phyloP scores from a whole-genome alignment of 208 protist species.

The Kentomonas sorsogonicus region DNA sequence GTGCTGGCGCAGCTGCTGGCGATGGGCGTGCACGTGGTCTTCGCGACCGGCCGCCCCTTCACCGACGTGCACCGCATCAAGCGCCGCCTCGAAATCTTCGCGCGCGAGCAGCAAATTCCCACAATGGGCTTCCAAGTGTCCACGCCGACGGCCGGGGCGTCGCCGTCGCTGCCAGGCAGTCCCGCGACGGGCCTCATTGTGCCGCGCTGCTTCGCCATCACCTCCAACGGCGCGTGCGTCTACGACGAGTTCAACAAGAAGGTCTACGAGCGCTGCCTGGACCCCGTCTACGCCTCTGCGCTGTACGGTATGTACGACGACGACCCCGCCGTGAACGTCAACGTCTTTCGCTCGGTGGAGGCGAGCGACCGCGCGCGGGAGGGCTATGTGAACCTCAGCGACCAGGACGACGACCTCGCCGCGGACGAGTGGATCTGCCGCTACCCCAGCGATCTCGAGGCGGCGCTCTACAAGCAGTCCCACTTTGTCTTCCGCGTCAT shows the following conservation, averaged over 20 bases:
- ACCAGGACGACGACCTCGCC: conserved; percentile 37
- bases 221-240: conserved; percentile 49
- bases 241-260: conserved; percentile 39
- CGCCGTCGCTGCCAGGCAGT: neutral
- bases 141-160: conserved; percentile 14
- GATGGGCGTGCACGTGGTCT: conserved; percentile 69
- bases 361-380: conserved; percentile 18
- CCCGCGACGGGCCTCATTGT: conserved; percentile 16
- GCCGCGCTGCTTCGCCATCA: conserved; percentile 57
- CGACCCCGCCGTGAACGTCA: conserved; percentile 39
- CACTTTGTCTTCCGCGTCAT: conserved; percentile 23
- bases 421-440: conserved; percentile 57
- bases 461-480: conserved; percentile 28
- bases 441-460: conserved; percentile 34
- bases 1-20: conserved; percentile 49
- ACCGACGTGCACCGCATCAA: conserved; percentile 56
- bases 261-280: conserved; percentile 20
- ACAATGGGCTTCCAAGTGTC: conserved; percentile 39
- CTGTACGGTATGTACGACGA: conserved; percentile 19
- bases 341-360: conserved; percentile 40
- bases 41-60: conserved; percentile 68
- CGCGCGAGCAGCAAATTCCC: conserved; percentile 22
- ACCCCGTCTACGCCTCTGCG: conserved; percentile 24
- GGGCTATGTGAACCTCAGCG: conserved; percentile 44
- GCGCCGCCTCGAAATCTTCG: conserved; percentile 52